Percentiles rank a stretch among this genome's conserved stretches.
These are phyloP conservation scores for Cyclospora cayetanensis DNA, from an alignment of 169 alveolate genomes.

Conservation along the genomic window DNA sequence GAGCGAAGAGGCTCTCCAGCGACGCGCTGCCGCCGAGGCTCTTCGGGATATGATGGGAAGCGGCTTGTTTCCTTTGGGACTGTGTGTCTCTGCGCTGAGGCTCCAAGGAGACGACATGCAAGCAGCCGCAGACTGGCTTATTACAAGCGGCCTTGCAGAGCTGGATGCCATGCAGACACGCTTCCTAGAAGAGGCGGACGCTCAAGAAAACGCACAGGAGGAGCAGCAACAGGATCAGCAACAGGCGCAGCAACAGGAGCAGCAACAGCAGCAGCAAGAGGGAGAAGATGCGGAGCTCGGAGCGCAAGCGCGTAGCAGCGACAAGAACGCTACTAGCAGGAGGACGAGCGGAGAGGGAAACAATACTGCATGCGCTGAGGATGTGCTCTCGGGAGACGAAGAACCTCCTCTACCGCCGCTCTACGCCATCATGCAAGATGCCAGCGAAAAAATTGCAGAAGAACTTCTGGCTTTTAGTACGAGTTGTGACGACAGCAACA, in stretches of 20 bases:
- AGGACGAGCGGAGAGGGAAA: background rate
- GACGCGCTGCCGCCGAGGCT: slow-evolving; percentile 74
- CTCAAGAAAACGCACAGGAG: slow-evolving; percentile 6
- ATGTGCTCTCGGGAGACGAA: too few species aligned
- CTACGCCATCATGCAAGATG: slow-evolving; percentile 37
- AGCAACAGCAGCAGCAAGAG: background rate
- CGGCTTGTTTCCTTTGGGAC: slow-evolving; percentile 70
- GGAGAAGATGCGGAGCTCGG: background rate
- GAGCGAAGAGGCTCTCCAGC: slow-evolving; percentile 72
- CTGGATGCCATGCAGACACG: slow-evolving; percentile 64
- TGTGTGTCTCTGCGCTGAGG: slow-evolving; percentile 74
- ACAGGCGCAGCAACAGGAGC: background rate
- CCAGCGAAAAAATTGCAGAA: slow-evolving; percentile 55
- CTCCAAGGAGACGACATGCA: slow-evolving; percentile 73
- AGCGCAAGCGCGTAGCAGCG: background rate
- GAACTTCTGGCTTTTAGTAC: too few species aligned
- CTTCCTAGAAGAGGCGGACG: slow-evolving; percentile 59
- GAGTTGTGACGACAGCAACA: slow-evolving; percentile 30
- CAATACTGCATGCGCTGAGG: background rate
- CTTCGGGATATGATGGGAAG: slow-evolving; percentile 76
- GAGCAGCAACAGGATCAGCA: slow-evolving; percentile 50
- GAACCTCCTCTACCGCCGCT: background rate
- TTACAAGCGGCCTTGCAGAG: slow-evolving; percentile 70
- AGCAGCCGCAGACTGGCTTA: slow-evolving; percentile 77
- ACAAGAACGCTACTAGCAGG: too few species aligned